Conservation (phyloP, 2,329 filamentous ascomycete genomes). For the Aspergillus awamori region DNA sequence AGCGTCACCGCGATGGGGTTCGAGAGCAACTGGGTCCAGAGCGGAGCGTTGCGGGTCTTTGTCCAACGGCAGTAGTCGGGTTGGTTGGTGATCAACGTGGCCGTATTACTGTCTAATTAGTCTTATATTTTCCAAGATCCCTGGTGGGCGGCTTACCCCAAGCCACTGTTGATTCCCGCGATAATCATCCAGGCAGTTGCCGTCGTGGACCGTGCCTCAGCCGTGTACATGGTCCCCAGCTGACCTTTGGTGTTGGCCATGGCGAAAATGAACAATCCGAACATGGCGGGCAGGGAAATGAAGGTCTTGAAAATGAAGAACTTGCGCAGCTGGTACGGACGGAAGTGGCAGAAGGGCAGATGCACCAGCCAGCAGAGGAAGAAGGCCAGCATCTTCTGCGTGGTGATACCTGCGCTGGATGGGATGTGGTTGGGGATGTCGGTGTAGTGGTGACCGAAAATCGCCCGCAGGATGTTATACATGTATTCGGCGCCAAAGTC, state of each 20-base stretch:
- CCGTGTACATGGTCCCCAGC: slow-evolving; percentile 30
- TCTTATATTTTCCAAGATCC: background rate
- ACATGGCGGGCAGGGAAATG: slow-evolving; percentile 43
- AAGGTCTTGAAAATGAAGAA: slow-evolving; percentile 52
- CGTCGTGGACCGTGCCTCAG: slow-evolving; percentile 14
- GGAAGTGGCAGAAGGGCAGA: slow-evolving; percentile 47
- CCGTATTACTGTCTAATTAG: slow-evolving; percentile 27
- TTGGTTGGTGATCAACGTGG: slow-evolving; percentile 47
- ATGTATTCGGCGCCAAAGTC: slow-evolving; percentile 20
- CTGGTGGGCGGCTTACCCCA: slow-evolving; percentile 27
- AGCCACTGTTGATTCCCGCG: slow-evolving; percentile 44
- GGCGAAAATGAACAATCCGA: slow-evolving; percentile 45
- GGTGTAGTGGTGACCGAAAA: slow-evolving; percentile 39
- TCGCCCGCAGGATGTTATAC: slow-evolving; percentile 28
- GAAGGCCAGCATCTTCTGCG: slow-evolving; percentile 40
- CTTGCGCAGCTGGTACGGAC: slow-evolving; percentile 49
- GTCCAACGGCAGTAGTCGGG: slow-evolving; percentile 49
- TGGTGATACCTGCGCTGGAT: slow-evolving; percentile 36
- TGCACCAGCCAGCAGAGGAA: slow-evolving; percentile 46
- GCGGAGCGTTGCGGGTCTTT: slow-evolving; percentile 36
- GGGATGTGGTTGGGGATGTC: slow-evolving; percentile 26
- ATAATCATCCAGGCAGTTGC: slow-evolving; percentile 41
- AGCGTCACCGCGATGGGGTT: slow-evolving; percentile 48
- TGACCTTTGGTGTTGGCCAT: slow-evolving; percentile 44
- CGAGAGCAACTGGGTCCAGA: slow-evolving; percentile 46